phyloP scores from a whole-genome alignment of 768 basidiomycete species.

The Kwoniella mangroviensis region DNA sequence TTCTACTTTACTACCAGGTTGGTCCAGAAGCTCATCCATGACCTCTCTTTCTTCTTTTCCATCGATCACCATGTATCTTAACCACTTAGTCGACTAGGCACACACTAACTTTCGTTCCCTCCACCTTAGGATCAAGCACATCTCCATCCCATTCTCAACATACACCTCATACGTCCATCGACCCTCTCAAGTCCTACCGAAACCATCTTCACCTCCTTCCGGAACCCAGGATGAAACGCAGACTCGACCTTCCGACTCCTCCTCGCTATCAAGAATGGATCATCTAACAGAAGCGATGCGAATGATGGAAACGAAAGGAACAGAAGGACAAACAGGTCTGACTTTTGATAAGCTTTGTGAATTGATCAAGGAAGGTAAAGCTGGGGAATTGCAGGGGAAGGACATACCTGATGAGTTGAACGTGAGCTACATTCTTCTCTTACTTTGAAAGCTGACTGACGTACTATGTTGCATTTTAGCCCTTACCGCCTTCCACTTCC shows the following conservation, averaged over 20 bases:
- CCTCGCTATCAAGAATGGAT: slow-evolving; percentile 11
- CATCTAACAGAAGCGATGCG: slow-evolving; percentile 31
- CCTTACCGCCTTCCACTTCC: slow-evolving; percentile 18
- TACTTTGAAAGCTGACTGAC: too few species aligned
- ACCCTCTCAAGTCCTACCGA: background rate
- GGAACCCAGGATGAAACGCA: background rate
- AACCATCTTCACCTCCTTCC: background rate
- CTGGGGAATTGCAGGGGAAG: slow-evolving; percentile 31
- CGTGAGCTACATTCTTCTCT: slow-evolving; percentile 26
- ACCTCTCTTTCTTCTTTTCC: too few species aligned
- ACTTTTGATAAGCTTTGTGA: slow-evolving; percentile 35
- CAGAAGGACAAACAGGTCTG: slow-evolving; percentile 21
- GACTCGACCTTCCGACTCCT: too few species aligned
- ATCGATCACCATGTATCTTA: too few species aligned
- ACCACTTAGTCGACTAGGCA: too few species aligned
- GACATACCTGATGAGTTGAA: slow-evolving; percentile 40
- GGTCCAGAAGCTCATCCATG: too few species aligned
- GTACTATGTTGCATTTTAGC: slow-evolving; percentile 1
- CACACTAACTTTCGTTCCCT: too few species aligned
- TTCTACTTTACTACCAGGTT: slow-evolving; percentile 40
- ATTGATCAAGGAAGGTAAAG: slow-evolving; percentile 40
- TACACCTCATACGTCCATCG: slow-evolving; percentile 21
- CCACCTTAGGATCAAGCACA: slow-evolving; percentile 11
- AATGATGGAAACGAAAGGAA: slow-evolving; percentile 29
- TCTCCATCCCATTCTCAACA: slow-evolving; percentile 31